Base-by-base conservation (phyloP, 2,329 filamentous ascomycete species). In the Colletotrichum paranaense region DNA sequence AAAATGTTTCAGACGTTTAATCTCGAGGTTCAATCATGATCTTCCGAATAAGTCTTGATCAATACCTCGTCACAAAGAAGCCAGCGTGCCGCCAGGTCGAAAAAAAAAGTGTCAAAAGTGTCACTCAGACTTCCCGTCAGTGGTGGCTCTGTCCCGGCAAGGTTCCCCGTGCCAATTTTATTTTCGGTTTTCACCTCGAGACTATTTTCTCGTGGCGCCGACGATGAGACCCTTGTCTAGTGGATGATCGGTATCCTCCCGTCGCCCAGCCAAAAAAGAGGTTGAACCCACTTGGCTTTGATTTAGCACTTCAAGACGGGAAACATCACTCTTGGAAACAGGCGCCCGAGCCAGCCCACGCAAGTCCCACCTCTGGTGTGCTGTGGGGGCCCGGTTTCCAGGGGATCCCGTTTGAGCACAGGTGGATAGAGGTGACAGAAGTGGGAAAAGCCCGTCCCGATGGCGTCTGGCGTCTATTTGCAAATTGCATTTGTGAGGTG, bases 171-270 rank as follows among this genome's bases (percentile, higher is more conserved):
- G 42, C 38, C 30, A 56, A 42, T 64, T 55, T 49, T 72, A 28
- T 56, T 66, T 58, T 30, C 53, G 58, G 35, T 42, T 42, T 42
- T 32, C 9, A 12, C 35, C 35, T 42, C 12, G 14, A 16, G 12
- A 16, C 35, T 46, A 58, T 63, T 64, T 46, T 6, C 30, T 46
- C 42, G 42, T n/a, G 53, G 52, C 52, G 52, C 24, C 52, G 14
- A 55, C 42, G 42, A 42, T 42, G 35, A 42, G 30, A 30, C 49
- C 55, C 66, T 32, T 73, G 60, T 63, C 67, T 70, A 70, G 66
- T 60, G 70, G 70, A 42, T 70, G 70, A 70, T 73, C 70, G 69
- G 49, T 60, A 30, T 70, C 70, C 70, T 73, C 70, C 70, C 67
- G 70, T 73, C 67, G 46, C 57, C 70, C 70, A 73, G 70, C 67